Conservation (phyloP, 352 stramenopile species). For the Globisporangium orthogonon region DNA sequence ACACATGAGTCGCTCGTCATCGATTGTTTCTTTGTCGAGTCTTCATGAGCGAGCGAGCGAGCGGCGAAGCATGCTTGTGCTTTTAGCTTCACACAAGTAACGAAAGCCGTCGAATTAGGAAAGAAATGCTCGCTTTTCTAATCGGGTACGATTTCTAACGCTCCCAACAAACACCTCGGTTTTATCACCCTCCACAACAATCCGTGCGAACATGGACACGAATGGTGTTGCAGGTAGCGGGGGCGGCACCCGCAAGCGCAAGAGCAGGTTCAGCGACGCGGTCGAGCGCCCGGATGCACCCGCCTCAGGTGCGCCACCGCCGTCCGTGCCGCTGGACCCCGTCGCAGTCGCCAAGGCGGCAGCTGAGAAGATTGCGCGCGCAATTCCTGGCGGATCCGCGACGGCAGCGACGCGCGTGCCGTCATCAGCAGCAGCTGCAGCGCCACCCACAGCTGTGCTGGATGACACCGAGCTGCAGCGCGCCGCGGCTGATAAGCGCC, state of each 20-base stretch:
- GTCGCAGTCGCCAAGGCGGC: conserved; percentile 61
- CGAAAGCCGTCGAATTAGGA: too few relatives aligned
- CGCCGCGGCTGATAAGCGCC: conserved; percentile 46
- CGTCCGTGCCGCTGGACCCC: conserved; percentile 33
- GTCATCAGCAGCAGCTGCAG: conserved; percentile 1
- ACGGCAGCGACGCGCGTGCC: conserved; percentile 3
- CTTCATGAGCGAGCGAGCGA: too few relatives aligned
- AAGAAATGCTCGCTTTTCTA: too few relatives aligned
- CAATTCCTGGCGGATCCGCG: conserved; percentile 44
- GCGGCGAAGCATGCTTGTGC: too few relatives aligned
- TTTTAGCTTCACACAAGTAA: too few relatives aligned
- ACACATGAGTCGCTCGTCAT: too few relatives aligned
- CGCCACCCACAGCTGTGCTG: not conserved
- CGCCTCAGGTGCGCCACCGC: not conserved
- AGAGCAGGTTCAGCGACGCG: conserved; percentile 80
- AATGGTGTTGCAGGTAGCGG: not conserved
- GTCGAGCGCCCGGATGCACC: conserved; percentile 13
- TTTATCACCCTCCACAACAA: not conserved
- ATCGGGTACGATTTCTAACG: too few relatives aligned
- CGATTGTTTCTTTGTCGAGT: too few relatives aligned
- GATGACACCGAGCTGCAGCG: conserved; percentile 30
- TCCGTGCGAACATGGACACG: conserved; percentile 10
- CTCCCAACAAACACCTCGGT: not conserved
- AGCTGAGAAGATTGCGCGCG: conserved; percentile 66
- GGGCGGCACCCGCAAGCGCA: conserved; percentile 51